Base-by-base conservation (phyloP, 805 yeast species). In the Cephaloascus albidus region DNA sequence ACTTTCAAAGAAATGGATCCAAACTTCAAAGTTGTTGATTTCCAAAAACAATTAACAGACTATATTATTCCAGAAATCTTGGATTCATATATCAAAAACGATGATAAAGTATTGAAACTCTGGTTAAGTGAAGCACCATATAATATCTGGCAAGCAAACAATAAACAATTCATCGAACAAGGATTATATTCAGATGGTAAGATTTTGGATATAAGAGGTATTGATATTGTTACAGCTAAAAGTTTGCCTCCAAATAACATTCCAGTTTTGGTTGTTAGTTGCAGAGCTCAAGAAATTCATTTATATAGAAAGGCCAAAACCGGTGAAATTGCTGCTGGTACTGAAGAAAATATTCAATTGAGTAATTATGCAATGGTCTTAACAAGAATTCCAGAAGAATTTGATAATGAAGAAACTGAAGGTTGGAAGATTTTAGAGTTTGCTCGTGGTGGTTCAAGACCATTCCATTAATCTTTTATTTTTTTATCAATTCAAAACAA, bases 51-150 rank as follows among this genome's bases (percentile, higher is more conserved):
- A 43, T 71, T 90, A 53, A 82, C 97, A 59, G 90, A 87, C 54
- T 93, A 81, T 63, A 85, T 93, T 45, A 78, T 93, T 41, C 98
- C 99, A 10, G 99, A 93, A 61, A 77, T 93, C 28, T 69, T 93
- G 53, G 99, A 93, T 55, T 97, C 97, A 5, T 89, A 88, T 62
- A 86, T 86, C 43, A 83, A 83, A 50, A 96, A 96, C 47, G 97
- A 93, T 51, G 90, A 81, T 46, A 72, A 71, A 38, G 81, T 81
- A 17, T 72, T 93, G 57, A 85, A 89, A 60, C 66, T 70, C 51
- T 93, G 99, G 99, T 76, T 93, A 43, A 81, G 94, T 37, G 98
- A 93, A 64, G 97, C 97, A 20, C 97, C 98, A 35, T 90, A 65
- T 67, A 90, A 90, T 58, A 94, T 93, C 43, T 87, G 95, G 76